These are phyloP conservation scores for Mycena epipterygia DNA, from an alignment of 768 basidiomycete species.

Conservation along the genomic window DNA sequence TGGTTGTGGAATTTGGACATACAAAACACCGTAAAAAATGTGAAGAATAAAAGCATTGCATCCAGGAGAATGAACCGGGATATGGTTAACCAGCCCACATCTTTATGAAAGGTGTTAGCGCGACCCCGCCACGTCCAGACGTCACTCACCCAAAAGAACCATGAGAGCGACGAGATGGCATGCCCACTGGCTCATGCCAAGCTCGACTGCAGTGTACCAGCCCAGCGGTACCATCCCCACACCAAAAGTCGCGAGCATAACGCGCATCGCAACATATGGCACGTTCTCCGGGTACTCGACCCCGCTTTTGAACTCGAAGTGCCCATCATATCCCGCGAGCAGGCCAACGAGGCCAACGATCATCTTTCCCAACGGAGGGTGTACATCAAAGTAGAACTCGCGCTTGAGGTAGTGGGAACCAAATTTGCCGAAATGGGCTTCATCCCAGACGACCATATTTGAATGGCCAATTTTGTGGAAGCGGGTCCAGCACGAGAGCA, in stretches of 20 bases:
- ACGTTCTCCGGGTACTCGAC: constrained; percentile 85
- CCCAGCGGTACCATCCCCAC: constrained; percentile 95
- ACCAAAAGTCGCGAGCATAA: constrained; percentile 94
- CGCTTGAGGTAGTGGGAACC: constrained; percentile 98
- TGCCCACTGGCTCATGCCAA: constrained; percentile 91
- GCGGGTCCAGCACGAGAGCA: constrained; percentile 95
- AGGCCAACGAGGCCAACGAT: constrained; percentile 94
- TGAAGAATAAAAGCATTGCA: constrained; percentile 99
- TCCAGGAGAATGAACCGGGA: constrained; percentile 98
- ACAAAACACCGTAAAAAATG: constrained; percentile 95
- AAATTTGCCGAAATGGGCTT: constrained; percentile 99
- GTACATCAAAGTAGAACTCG: constrained; percentile 99
- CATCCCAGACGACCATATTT: constrained; percentile 95
- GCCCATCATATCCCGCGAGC: constrained; percentile 91
- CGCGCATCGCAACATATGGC: constrained; percentile 95
- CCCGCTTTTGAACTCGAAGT: constrained; percentile 96
- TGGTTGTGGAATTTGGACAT: constrained; percentile 98
- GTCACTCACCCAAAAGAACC: constrained; percentile 85
- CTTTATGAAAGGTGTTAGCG: constrained; percentile 54
- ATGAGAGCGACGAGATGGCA: constrained; percentile 94
- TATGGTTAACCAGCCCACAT: constrained; percentile 97
- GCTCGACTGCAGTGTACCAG: constrained; percentile 96
- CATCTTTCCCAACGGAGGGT: constrained; percentile 99
- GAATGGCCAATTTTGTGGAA: constrained; percentile 93
- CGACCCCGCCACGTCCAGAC: background rate